Base-by-base conservation (phyloP, 768 basidiomycete species). In the Suillus decipiens region DNA sequence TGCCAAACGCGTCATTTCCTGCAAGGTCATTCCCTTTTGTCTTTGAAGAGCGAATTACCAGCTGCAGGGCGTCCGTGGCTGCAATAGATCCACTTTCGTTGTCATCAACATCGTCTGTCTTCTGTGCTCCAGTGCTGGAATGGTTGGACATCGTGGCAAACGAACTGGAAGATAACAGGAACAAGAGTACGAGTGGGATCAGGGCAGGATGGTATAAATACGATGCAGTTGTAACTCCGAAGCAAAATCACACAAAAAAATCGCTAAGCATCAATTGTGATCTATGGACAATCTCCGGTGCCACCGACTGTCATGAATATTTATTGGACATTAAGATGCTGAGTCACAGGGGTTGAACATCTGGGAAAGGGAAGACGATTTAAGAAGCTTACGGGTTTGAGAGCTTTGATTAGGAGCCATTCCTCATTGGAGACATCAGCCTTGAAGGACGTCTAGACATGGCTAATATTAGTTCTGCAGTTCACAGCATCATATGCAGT, bases 371-470 rank as follows among this genome's bases (percentile, higher is more conserved):
- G 19, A 34, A 5, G 11, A 5, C 22, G 53, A 37, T 24, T 57
- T 56, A 19, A 63, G 0, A 12, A 19, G 66, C 88, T 66, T 73
- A 92, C 93, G 37, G 85, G 82, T 75, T 97, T 96, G 70, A 97
- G 79, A 33, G 84, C 87, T 75, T 89, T 93, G 75, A 98, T 96
- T 63, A 99, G 85, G 8, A 89, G 78, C 96, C 96, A 98, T 70
- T 99, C 96, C 63, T 96, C 93, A 63, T 84, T 90, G 34, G 90
- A 84, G 28, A 95, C 94, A 72, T 98, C 93, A 28, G 87, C 82
- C 78, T 93, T 90, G 82, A 98, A 98, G 19, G 89, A 87, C 34
- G 82, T 81, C 94, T 96, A 66, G 31, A 69, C 59, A 63, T 53
- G 24, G 12, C 2, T 33, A 36, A 53, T 68, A 62, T 69, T 61